A percentile compares a stretch with the other conserved stretches of the same genome.
phyloP scores from a whole-genome alignment of 176 grass and related monocot species.

The Typha latifolia region DNA sequence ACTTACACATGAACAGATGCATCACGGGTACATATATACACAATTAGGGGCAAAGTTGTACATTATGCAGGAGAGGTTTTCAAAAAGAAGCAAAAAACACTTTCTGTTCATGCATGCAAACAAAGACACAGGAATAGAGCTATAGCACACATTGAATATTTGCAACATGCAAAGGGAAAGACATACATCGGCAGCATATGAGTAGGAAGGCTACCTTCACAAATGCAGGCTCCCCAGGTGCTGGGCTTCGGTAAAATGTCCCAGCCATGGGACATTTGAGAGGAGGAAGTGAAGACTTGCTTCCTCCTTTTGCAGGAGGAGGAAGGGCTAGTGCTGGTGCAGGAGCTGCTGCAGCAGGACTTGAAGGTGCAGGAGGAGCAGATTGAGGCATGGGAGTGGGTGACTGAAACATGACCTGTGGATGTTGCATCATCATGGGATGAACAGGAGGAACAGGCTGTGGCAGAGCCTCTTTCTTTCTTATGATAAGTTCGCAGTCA shows the following conservation, averaged over 20 bases:
- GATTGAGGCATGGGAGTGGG: neutral
- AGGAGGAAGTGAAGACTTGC: constrained; percentile 21
- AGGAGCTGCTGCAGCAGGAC: constrained; percentile 10
- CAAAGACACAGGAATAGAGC: no score
- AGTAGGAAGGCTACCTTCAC: constrained; percentile 19
- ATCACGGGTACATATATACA: neutral
- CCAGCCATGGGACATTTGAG: constrained; percentile 44
- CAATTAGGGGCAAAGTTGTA: neutral
- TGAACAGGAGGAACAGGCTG: constrained; percentile 14
- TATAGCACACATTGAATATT: neutral
- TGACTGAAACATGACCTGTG: constrained; percentile 15
- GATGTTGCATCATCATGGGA: constrained; percentile 23
- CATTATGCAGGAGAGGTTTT: neutral
- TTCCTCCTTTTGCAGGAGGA: constrained; percentile 14
- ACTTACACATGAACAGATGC: neutral
- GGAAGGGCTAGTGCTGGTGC: constrained; percentile 6
- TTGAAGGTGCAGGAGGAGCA: constrained; percentile 2
- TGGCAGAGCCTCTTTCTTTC: constrained; percentile 32
- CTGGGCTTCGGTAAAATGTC: constrained; percentile 37
- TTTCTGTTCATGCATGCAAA: neutral
- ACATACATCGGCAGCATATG: neutral
- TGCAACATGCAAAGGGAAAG: neutral
- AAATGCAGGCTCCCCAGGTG: constrained; percentile 31
- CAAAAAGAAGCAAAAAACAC: neutral
- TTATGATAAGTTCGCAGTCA: constrained; percentile 35